Evolutionary conservation across 305 asterid genomes (phyloP).

Genomic region (Fraxinus xanthoxyloides): DNA sequence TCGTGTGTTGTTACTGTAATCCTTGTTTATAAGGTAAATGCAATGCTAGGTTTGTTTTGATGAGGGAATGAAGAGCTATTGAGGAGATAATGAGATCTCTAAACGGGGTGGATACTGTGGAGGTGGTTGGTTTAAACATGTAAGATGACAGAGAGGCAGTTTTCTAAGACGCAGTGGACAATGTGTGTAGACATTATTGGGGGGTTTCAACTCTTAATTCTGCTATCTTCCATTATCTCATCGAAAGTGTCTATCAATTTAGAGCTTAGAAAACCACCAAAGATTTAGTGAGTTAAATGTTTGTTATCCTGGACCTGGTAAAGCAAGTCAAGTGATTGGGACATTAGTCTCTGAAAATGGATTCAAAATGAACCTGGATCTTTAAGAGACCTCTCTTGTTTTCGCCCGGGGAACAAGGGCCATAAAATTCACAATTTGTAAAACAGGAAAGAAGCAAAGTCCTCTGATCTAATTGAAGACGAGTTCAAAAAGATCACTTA

Average conservation of each 20-base stretch:
- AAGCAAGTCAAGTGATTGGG: not conserved
- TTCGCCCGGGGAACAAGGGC: constrained; percentile 11
- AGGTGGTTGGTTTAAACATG: constrained; percentile 69
- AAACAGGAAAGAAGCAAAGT: too few species aligned
- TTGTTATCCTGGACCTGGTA: not conserved
- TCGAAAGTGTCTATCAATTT: constrained; percentile 34
- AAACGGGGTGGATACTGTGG: constrained; percentile 40
- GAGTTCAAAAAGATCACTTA: constrained; percentile 71
- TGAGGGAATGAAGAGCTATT: constrained; percentile 67
- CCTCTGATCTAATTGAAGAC: constrained; percentile 38
- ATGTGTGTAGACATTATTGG: constrained; percentile 47
- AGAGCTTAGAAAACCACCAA: not conserved
- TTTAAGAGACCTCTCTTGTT: not conserved
- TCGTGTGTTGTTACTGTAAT: not conserved
- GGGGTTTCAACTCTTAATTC: constrained; percentile 56
- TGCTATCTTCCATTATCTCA: constrained; percentile 2
- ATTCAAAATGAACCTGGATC: constrained; percentile 52
- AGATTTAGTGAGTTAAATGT: not conserved
- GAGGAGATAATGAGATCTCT: constrained; percentile 43
- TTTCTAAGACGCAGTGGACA: constrained; percentile 62
- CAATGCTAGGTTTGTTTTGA: constrained; percentile 50
- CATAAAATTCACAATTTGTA: too few species aligned
- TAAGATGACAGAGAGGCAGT: constrained; percentile 50
- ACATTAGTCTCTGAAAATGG: constrained; percentile 45
- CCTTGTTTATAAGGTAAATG: not conserved